phyloP scores from a whole-genome alignment of 371 early-diverging fungal species.

The Mortierella sp. region DNA sequence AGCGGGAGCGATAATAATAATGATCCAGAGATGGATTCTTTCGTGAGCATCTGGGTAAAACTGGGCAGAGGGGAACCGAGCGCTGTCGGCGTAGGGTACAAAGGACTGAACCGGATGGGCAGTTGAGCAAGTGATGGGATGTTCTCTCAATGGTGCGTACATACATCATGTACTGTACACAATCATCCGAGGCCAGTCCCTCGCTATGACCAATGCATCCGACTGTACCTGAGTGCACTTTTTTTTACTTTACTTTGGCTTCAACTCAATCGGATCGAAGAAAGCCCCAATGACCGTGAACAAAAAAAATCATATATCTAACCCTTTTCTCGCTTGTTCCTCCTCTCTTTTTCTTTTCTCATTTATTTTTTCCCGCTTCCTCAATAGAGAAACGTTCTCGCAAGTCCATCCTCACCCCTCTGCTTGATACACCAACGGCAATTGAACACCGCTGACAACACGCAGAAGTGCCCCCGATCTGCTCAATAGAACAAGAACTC shows the following conservation, averaged over 20 bases:
- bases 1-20: no score
- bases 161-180: no score
- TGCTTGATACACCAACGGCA: background rate
- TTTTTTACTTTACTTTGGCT: background rate
- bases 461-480: slow-evolving; percentile 9
- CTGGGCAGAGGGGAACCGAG: no score
- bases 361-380: background rate
- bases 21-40: no score
- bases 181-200: slow-evolving; percentile 2
- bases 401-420: background rate
- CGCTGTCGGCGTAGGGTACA: no score
- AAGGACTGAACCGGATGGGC: no score
- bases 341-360: background rate
- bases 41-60: no score
- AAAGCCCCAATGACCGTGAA: no score
- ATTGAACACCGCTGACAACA: slow-evolving; percentile 1
- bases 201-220: slow-evolving; percentile 21
- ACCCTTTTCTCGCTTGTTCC: slow-evolving; percentile 1
- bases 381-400: background rate
- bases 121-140: no score
- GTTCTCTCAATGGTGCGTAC: no score
- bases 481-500: slow-evolving; percentile 39
- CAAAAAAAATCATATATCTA: background rate
- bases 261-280: no score
- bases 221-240: slow-evolving; percentile 15